phyloP scores from a whole-genome alignment of 164 flowering plant genomes.

The Annona squamosa region DNA sequence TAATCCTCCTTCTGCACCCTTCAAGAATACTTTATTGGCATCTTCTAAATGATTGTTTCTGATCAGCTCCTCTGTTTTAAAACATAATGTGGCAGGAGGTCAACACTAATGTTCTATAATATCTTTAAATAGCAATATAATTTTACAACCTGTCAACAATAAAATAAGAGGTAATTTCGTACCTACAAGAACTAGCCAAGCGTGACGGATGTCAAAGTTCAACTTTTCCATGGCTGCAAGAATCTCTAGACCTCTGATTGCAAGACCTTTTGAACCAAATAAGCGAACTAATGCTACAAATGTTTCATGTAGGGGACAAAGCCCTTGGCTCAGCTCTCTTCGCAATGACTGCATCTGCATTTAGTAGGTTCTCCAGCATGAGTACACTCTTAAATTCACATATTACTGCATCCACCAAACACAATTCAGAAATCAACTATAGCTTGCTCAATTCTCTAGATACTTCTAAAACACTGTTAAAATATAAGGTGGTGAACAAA shows the following conservation, averaged over 20 bases:
- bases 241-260: slow-evolving; percentile 74
- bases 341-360: slow-evolving; percentile 82
- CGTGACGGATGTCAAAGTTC: slow-evolving; percentile 72
- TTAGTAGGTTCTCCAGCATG: slow-evolving; percentile 13
- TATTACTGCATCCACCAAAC: slow-evolving; percentile 4
- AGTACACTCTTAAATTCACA: slow-evolving; percentile 6
- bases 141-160: slow-evolving; percentile 1
- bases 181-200: slow-evolving; percentile 94
- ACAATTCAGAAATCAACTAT: background rate
- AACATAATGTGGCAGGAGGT: background rate
- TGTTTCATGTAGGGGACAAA: slow-evolving; percentile 84
- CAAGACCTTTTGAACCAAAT: slow-evolving; percentile 74
- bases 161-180: background rate
- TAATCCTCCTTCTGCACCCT: slow-evolving; percentile 80
- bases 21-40: slow-evolving; percentile 82
- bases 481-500: background rate
- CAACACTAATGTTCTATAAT: background rate
- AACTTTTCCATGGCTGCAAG: slow-evolving; percentile 91
- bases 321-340: slow-evolving; percentile 80
- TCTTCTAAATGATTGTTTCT: slow-evolving; percentile 57
- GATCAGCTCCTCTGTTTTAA: slow-evolving; percentile 70
- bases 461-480: background rate
- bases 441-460: background rate
- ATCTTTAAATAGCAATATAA: background rate
- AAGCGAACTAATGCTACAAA: slow-evolving; percentile 73